Conservation (phyloP, 441 rosid species). For the Erodium moschatum region DNA sequence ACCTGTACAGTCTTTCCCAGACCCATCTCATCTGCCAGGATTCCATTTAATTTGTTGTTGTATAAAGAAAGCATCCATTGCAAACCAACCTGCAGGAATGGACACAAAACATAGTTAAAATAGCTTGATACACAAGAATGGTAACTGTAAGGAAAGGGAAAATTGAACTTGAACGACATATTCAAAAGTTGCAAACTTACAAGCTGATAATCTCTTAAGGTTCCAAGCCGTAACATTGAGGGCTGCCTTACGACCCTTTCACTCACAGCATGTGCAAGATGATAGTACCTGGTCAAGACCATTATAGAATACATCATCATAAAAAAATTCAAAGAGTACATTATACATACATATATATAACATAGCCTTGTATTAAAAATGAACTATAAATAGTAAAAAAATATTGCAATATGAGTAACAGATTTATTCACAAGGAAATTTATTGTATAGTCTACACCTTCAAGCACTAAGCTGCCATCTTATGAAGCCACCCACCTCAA, state of each 20-base stretch:
- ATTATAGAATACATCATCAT: not conserved
- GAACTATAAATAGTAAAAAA: not conserved
- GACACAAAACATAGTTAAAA: conserved; percentile 16
- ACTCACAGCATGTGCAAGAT: conserved; percentile 96
- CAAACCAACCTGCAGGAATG: conserved; percentile 71
- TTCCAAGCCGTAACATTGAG: conserved; percentile 92
- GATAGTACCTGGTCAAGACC: conserved; percentile 64
- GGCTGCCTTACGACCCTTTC: conserved; percentile 91
- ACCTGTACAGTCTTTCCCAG: conserved; percentile 99
- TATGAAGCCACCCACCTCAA: conserved; percentile 11
- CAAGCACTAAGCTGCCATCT: conserved; percentile 13
- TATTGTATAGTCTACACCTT: conserved; percentile 10
- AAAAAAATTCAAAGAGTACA: too few species aligned
- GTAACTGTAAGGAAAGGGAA: conserved; percentile 9
- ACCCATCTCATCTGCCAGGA: conserved; percentile 99
- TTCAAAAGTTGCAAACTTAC: conserved; percentile 43
- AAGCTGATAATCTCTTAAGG: conserved; percentile 97
- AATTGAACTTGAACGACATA: conserved; percentile 15
- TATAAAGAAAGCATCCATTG: conserved; percentile 99
- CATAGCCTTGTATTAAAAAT: not conserved
- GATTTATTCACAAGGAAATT: conserved; percentile 7
- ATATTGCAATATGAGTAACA: not conserved
- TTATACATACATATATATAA: not conserved
- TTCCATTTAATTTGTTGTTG: conserved; percentile 96
- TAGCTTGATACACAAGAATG: not conserved